Evolutionary conservation across 2,329 filamentous ascomycete species (phyloP).

Genomic region (Ophiostoma sp.): DNA sequence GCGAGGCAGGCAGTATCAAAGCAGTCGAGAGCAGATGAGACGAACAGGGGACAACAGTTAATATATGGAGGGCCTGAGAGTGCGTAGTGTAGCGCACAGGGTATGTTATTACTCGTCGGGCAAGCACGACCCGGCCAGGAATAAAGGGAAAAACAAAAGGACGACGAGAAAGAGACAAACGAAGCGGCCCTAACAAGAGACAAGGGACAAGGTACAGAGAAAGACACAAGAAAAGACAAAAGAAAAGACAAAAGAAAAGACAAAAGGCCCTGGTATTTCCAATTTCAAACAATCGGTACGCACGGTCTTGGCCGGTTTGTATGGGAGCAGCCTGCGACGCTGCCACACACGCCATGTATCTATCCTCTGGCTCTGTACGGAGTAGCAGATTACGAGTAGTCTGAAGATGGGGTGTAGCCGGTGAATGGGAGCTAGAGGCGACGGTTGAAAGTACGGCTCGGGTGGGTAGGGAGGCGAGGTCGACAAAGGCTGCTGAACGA

Average conservation of each 20-base stretch:
- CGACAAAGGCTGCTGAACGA: slow-evolving; percentile 2
- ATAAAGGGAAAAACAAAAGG: not conserved
- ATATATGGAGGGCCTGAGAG: too few relatives aligned
- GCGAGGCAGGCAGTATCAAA: too few relatives aligned
- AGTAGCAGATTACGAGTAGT: too few relatives aligned
- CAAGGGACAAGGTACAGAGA: not conserved
- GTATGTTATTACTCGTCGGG: too few relatives aligned
- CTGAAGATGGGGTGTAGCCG: not conserved
- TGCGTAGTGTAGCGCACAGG: too few relatives aligned
- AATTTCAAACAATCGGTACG: not conserved
- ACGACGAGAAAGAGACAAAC: not conserved
- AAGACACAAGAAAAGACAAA: not conserved
- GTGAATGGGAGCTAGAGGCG: not conserved
- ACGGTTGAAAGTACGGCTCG: too few relatives aligned
- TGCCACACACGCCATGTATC: not conserved
- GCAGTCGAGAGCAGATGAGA: too few relatives aligned
- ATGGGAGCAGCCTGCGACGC: not conserved
- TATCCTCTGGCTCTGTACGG: too few relatives aligned
- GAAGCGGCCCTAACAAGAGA: not conserved
- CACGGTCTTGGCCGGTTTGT: not conserved
- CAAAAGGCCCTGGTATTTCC: not conserved
- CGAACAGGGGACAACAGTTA: too few relatives aligned
- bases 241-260: not conserved
- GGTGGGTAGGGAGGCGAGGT: slow-evolving; percentile 1
- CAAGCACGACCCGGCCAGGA: too few relatives aligned